Evolutionary conservation across 192 early-diverging fungal genomes (phyloP), one percentile per base, ranked within the genome.

Genomic region (Coemansia sp.): DNA sequence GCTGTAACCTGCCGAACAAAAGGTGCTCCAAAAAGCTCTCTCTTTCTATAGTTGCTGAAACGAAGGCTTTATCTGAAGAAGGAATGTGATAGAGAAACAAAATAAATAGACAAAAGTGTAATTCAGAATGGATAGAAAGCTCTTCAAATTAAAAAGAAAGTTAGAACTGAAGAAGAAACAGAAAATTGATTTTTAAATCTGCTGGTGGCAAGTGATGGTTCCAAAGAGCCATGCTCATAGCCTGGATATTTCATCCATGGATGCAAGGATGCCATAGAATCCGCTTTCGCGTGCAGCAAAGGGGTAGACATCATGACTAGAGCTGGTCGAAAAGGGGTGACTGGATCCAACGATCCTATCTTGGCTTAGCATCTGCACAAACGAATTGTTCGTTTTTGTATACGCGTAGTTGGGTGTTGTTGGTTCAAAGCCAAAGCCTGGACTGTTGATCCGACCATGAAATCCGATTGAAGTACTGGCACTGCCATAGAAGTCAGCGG

Each of bases 221-320:
- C n/a, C n/a, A n/a, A n/a, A n/a, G n/a, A n/a, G n/a, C n/a, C n/a
- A n/a, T n/a, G n/a, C n/a, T n/a, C n/a, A n/a, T n/a, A 15, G 16
- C 7, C 39, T 40, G 39, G 10, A 8, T 40, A 15, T 23, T 12
- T 34, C 18, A 3, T 57, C 55, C 18, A 57, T 31, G 4, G 55
- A 2, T 3, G 55, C 55, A 29, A 57, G 18, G 16, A 57, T 13
- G 18, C 55, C 55, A 33, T 57, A 57, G 30, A 57, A 57, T 20
- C 55, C 55, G 30, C 55, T 57, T 57, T 57, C 55, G 55, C 55
- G 55, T 13, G 55, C 28, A 20, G 23, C 21, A 51, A 51, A 26
- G 7, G 48, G 26, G 21, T 51, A 51, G 2, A 25, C 48, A 26
- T 26, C 25, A 7, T 25, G 48, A 12, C 23, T 12, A 2, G 40